Evolutionary conservation across 108 stramenopile genomes (phyloP).

Genomic region (Nannochloropsis granulata): DNA sequence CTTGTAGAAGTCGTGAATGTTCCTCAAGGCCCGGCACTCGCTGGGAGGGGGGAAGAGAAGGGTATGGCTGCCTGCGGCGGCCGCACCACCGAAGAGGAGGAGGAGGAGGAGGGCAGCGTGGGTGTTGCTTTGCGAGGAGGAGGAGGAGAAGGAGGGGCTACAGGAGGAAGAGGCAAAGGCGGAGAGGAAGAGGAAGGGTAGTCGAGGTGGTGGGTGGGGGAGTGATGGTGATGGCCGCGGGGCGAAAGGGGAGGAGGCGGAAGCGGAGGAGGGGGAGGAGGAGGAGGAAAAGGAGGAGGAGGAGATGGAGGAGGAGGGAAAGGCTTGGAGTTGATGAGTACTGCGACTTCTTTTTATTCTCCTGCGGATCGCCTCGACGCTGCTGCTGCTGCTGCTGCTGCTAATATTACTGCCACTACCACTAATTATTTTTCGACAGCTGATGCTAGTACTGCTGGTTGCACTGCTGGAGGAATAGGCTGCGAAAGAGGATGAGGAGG

Average conservation of each 20-base stretch:
- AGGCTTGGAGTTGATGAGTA: not conserved
- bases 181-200: not conserved
- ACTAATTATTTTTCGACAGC: no score
- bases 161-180: not conserved
- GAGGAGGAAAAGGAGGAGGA: not conserved
- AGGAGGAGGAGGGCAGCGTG: not conserved
- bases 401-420: no score
- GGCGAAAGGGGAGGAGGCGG: not conserved
- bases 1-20: conserved; percentile 21
- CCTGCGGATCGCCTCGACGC: not conserved
- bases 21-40: not conserved
- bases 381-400: no score
- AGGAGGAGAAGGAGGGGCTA: not conserved
- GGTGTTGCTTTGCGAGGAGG: not conserved
- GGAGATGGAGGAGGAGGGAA: not conserved
- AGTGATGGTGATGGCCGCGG: not conserved
- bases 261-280: not conserved
- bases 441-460: no score
- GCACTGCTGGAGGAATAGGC: no score
- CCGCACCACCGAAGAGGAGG: not conserved
- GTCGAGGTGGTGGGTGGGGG: not conserved
- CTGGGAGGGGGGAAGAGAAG: not conserved
- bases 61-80: no score
- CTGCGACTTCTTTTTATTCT: not conserved
- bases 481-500: no score